Conservation (phyloP, 164 flowering plant species). For the Macadamia tetraphylla region DNA sequence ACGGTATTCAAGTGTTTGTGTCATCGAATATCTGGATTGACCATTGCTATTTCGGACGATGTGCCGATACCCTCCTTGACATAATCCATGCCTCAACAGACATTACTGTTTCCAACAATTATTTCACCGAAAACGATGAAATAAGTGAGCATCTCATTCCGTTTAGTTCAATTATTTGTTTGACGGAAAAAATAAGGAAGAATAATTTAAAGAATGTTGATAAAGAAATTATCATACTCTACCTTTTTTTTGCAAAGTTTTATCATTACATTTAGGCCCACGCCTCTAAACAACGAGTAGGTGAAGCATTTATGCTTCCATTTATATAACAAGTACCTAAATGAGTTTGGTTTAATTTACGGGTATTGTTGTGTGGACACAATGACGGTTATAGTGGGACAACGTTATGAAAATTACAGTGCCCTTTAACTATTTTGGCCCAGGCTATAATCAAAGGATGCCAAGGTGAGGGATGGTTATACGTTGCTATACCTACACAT, state of each 20-base stretch:
- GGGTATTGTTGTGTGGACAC: constrained; percentile 82
- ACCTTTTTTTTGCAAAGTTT: no score
- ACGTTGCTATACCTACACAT: no score
- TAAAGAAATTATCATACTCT: no score
- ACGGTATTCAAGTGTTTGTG: constrained; percentile 17
- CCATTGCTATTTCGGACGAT: constrained; percentile 20
- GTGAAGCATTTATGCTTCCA: no score
- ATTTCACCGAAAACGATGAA: constrained; percentile 22
- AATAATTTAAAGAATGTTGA: background rate
- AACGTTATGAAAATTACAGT: constrained; percentile 61
- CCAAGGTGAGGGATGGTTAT: constrained; percentile 40
- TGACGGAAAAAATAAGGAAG: constrained; percentile 10
- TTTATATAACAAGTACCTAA: no score
- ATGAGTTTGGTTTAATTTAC: background rate
- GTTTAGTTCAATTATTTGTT: no score
- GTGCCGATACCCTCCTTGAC: constrained; percentile 27
- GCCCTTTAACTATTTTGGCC: constrained; percentile 62
- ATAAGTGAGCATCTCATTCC: background rate
- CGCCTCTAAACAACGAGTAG: no score
- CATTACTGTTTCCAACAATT: constrained; percentile 27
- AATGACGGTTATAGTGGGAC: constrained; percentile 41
- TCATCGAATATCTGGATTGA: constrained; percentile 30
- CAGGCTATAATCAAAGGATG: constrained; percentile 65
- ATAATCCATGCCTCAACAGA: constrained; percentile 25
- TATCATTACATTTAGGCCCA: no score